Base-by-base conservation (phyloP, 257 asterid species). In the Capsicum rhomboideum region DNA sequence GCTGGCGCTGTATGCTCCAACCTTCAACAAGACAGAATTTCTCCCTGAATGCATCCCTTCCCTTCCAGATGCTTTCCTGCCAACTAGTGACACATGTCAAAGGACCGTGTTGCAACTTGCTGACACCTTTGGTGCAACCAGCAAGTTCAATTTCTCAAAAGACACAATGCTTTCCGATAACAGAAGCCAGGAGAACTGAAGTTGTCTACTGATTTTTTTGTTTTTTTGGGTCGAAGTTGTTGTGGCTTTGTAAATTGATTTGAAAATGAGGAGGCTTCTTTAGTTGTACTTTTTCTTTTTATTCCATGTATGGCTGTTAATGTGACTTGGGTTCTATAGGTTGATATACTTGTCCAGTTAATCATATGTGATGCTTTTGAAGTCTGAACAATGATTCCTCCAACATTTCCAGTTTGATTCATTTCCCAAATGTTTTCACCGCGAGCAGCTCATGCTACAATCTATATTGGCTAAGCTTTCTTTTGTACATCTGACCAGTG, bases 11-110 rank as follows among this genome's bases (percentile, higher is more conserved):
- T 88, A 89, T 74, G 83, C 92, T 42, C 88, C 93, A 58, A 92
- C 91, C 74, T 88, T 71, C 85, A 80, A 88, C 88, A 93, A 92
- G 96, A 83, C 79, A 23, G 98, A 93, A 42, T 92, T 79, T 83
- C 79, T 84, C 75, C 99, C 99, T 0, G 97, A 91, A 85, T 94
- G 98, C 90, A 72, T 88, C 89, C 99, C 98, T 77, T 67, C 86
- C 85, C 97, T 96, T 8, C 99, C 97, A 2, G 97, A 92, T 53
- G 82, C 82, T 54, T 83, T 91, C 84, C 89, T 91, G 82, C 97
- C 99, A 20, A 88, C 79, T 54, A 89, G 90, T 69, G 69, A 92
- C 50, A 75, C 88, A 55, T 93, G 98, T 88, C 98, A 91, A 85
- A 86, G 83, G 61, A 34, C 81, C 7, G 90, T 94, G 81, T 85